Base-by-base conservation (phyloP, 2,329 filamentous ascomycete species). In the Cercospora sesami region DNA sequence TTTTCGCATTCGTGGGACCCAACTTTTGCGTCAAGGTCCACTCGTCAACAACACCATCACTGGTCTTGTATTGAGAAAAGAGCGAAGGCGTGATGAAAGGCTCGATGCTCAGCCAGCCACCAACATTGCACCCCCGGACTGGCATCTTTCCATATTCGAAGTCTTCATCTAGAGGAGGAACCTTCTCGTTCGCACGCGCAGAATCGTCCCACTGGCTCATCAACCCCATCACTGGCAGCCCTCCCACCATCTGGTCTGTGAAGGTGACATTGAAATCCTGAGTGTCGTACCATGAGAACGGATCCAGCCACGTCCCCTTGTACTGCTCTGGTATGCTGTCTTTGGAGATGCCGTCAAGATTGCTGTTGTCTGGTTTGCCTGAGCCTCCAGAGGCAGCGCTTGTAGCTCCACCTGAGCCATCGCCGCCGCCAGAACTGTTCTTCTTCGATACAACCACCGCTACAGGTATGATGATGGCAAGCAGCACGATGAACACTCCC, bases 1-100 rank as follows among this genome's bases (percentile, higher is more conserved):
- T 80, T 33, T 87, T 86, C 3, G 89, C 87, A 4, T 87, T 87
- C 1, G 83, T 82, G 0, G 86, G 77, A 0, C 93, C 94, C 1
- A 98, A 86, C 71, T 91, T 86, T 55, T 84, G 80, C 68, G 87
- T 88, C 26, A 98, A 84, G 0, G 91, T 96, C 80, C 87, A 98
- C 79, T 99, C 95, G 76, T 99, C 95, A 18, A 98, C 85, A 51
- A 98, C 87, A 5, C 80, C 87, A 82, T 82, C 89, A 73, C 80
- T 81, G 2, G 80, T 79, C 45, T 83, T 82, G 77, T 90, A 92
- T 69, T 86, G 86, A 69, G 88, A 81, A 81, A 99, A 99, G 28
- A 97, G 85, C 0, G 94, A 97, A 0, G 95, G 95, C 4, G 92
- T 94, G 77, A 99, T 98, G 78, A 96, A 97, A 0, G 95, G 95